Conservation (phyloP, 495 filamentous ascomycete species). For the Apiosordaria backusii region DNA sequence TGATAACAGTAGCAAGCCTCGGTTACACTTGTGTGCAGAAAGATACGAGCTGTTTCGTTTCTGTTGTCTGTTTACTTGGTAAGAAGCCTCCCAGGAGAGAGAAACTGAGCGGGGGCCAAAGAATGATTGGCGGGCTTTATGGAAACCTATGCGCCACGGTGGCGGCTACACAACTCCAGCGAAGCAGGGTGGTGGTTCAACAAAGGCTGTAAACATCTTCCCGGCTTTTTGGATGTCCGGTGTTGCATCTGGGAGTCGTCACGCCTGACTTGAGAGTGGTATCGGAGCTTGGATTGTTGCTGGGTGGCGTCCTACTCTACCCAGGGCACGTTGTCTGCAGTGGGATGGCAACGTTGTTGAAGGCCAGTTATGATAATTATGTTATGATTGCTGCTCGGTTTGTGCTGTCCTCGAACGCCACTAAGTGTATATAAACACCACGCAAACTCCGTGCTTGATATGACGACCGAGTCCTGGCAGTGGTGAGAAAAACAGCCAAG, state of each 20-base stretch:
- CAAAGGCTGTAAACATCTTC: background rate
- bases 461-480: background rate
- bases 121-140: background rate
- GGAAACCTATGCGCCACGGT: constrained; percentile 2
- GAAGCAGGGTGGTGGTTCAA: background rate
- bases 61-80: background rate
- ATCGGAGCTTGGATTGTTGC: background rate
- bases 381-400: background rate
- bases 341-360: background rate
- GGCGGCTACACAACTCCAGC: background rate
- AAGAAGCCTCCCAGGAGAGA: background rate
- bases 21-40: background rate
- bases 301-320: background rate
- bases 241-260: background rate
- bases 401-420: background rate
- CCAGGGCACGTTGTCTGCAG: too few species aligned
- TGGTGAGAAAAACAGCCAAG: background rate
- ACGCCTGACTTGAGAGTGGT: background rate
- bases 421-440: background rate
- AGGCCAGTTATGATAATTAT: background rate
- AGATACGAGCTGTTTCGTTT: background rate
- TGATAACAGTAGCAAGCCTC: background rate
- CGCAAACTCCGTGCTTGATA: background rate
- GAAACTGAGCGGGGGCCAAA: background rate
- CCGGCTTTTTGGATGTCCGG: background rate